Percentiles rank a stretch among this genome's conserved stretches.
phyloP scores from a whole-genome alignment of 2,329 filamentous ascomycete genomes.

The Xylaria digitata region DNA sequence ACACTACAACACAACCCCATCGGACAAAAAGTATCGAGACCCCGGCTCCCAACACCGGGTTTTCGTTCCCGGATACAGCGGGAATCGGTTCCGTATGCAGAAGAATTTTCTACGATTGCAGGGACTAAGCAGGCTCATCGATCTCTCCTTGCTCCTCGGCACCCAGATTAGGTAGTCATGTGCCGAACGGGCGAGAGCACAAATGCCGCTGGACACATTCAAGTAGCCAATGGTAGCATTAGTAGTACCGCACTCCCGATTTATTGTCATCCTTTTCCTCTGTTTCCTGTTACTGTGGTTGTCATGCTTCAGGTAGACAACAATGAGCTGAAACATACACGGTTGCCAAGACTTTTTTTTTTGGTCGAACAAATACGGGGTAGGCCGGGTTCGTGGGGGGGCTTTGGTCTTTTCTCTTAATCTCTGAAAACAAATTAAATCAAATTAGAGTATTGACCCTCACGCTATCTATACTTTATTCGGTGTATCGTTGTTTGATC shows the following conservation, averaged over 20 bases:
- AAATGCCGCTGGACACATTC: conserved; percentile 20
- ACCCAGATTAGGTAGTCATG: conserved; percentile 31
- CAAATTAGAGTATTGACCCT: not conserved
- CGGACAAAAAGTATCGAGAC: conserved; percentile 18
- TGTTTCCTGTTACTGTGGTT: not conserved
- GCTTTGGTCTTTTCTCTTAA: no score
- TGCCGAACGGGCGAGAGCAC: conserved; percentile 23
- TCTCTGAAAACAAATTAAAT: not conserved
- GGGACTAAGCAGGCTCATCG: conserved; percentile 35
- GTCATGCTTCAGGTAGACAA: not conserved
- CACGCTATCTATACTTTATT: conserved; percentile 3
- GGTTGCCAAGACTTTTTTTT: conserved; percentile 5
- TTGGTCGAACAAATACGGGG: not conserved
- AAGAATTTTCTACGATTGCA: conserved; percentile 27
- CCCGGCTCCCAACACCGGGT: conserved; percentile 33
- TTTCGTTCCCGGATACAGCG: conserved; percentile 32
- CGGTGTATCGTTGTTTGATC: not conserved
- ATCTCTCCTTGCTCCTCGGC: conserved; percentile 30
- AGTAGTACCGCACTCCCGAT: not conserved
- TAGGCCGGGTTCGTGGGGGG: not conserved
- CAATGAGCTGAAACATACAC: conserved; percentile 2
- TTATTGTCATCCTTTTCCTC: not conserved
- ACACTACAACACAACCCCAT: conserved; percentile 8
- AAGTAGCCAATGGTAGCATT: conserved; percentile 10
- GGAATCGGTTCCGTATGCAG: conserved; percentile 38